These are phyloP conservation scores for Pelargonium myrrhifolium DNA, from an alignment of 441 rosid species.

Conservation along the genomic window DNA sequence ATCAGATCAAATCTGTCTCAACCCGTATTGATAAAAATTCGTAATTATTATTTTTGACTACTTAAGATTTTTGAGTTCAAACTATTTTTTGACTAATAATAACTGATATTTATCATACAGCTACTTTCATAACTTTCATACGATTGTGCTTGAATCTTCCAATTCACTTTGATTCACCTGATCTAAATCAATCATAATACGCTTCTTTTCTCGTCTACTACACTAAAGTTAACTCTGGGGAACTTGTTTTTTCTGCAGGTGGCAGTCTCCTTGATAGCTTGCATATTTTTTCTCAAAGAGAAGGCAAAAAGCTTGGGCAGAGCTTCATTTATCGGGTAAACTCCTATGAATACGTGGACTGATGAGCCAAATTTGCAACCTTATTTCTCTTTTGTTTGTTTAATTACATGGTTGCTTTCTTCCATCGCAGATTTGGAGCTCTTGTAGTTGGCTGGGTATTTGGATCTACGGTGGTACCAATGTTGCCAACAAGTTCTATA, in stretches of 20 bases:
- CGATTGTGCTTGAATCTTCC: no score
- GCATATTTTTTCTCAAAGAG: conserved; percentile 85
- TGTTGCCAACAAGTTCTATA: conserved; percentile 60
- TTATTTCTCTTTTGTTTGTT: not conserved
- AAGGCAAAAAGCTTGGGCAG: conserved; percentile 84
- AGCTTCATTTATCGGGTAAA: conserved; percentile 79
- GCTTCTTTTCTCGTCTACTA: no score
- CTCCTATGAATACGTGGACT: not conserved
- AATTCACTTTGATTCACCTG: no score
- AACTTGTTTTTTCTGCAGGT: conserved; percentile 41
- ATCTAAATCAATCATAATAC: no score
- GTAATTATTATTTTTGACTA: no score
- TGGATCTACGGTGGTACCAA: conserved; percentile 67
- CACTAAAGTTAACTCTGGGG: no score
- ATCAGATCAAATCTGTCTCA: no score
- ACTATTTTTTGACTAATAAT: no score
- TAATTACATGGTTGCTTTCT: conserved; percentile 9
- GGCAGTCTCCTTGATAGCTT: conserved; percentile 85
- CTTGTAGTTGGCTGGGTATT: conserved; percentile 71
- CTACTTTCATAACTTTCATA: no score
- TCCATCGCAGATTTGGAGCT: conserved; percentile 57
- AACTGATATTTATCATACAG: no score
- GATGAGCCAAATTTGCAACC: not conserved
- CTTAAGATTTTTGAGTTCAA: no score
- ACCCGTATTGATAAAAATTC: no score